Conservation (phyloP, 2,329 filamentous ascomycete genomes). For the Ambrosiella xylebori region DNA sequence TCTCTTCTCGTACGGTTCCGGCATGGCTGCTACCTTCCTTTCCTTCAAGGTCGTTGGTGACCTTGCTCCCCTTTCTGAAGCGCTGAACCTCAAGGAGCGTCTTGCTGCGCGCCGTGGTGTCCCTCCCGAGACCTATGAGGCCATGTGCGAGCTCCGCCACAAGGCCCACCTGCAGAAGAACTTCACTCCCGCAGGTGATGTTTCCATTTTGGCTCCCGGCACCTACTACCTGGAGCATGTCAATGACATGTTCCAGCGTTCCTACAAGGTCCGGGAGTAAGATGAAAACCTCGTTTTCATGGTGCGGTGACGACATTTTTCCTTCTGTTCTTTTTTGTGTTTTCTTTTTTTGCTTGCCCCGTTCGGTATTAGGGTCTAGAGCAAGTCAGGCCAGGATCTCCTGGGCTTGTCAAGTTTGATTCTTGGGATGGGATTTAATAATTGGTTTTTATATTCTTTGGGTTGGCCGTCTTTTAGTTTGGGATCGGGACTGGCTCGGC, state of each 20-base stretch:
- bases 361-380: background rate
- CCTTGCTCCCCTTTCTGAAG: conserved; percentile 49
- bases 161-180: conserved; percentile 69
- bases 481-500: background rate
- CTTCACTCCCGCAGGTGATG: conserved; percentile 52
- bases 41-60: conserved; percentile 57
- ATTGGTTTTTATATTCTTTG: conserved; percentile 8
- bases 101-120: conserved; percentile 49
- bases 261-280: conserved; percentile 60
- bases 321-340: conserved; percentile 1
- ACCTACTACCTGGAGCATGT: conserved; percentile 68
- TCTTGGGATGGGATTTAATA: conserved; percentile 3
- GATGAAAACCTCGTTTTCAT: background rate
- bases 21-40: conserved; percentile 54
- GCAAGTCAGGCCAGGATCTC: background rate
- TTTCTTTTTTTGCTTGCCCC: conserved; percentile 2
- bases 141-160: conserved; percentile 65
- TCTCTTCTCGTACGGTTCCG: conserved; percentile 66
- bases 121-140: conserved; percentile 55
- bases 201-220: conserved; percentile 46
- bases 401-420: background rate
- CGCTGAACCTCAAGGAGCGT: conserved; percentile 51
- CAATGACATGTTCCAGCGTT: conserved; percentile 73
- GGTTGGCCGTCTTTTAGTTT: conserved; percentile 3
- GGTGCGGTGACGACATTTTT: conserved; percentile 5